phyloP scores from a whole-genome alignment of 164 flowering plant species.

The Stephania yunnanensis region DNA sequence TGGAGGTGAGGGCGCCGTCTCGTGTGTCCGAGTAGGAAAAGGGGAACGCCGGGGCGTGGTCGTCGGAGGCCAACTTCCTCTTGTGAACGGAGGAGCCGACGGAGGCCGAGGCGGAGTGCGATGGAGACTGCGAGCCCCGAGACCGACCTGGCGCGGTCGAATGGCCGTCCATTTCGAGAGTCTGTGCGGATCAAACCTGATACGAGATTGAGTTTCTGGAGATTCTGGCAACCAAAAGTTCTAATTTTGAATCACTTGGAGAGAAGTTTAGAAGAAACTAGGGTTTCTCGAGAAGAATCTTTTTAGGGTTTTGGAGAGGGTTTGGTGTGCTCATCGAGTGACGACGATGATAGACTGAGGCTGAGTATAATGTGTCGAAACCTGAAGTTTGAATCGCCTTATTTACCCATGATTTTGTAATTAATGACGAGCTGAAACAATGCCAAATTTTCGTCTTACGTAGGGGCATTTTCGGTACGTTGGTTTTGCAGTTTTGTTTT shows the following conservation, averaged over 20 bases:
- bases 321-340: background rate
- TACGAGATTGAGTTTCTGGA: background rate
- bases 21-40: conserved; percentile 68
- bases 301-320: background rate
- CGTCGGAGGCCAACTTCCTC: conserved; percentile 58
- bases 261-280: background rate
- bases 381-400: background rate
- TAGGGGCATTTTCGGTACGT: background rate
- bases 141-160: conserved; percentile 63
- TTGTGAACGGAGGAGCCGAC: conserved; percentile 77
- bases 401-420: background rate
- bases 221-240: background rate
- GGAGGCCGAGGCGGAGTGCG: conserved; percentile 91
- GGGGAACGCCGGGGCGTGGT: conserved; percentile 60
- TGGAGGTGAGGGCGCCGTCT: conserved; percentile 71
- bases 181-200: background rate
- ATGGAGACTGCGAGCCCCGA: conserved; percentile 75
- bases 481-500: no score
- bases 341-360: no score
- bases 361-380: background rate
- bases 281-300: background rate
- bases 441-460: background rate
- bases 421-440: background rate
- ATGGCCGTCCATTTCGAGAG: conserved; percentile 50
- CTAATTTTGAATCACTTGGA: background rate